Base-by-base conservation (phyloP, 306 rosid genomes). In the Malus sieversii region DNA sequence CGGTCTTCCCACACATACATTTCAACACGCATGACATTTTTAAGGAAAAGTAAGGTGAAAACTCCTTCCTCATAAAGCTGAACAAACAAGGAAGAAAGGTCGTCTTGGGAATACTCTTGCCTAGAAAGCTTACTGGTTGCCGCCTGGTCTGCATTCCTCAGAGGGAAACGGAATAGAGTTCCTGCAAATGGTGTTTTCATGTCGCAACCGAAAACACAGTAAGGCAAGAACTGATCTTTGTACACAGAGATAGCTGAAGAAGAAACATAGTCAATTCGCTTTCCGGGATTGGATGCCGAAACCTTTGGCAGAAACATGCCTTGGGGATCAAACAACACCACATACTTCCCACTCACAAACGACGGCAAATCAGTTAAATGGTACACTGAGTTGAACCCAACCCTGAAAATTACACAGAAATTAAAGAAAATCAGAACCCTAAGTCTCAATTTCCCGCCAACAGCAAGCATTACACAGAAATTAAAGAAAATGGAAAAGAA, bases 311-410 rank as follows among this genome's bases (percentile, higher is more conserved):
- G 97, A 84, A 87, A 94, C 81, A 83, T 82, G 35, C 97, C 89
- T 88, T 94, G 98, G 78, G 98, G 98, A 85, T 94, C 98, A 84
- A 94, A 94, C 66, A 94, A 76, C 68, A 94, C 97, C 79, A 92
- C 92, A 25, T 88, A 85, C 58, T 94, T 94, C 66, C 96, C 98
- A 79, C 98, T 94, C 80, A 94, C 98, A 83, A 94, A 94, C 14
- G 98, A 94, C 38, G 98, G 98, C 80, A 94, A 90, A 86, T 94
- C 98, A 33, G 98, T 94, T 82, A 94, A 84, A 84, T 94, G 98
- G 86, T 94, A 94, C 69, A 94, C 98, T 8, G 98, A 94, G 86
- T 94, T 94, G 95, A 94, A 94, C 79, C 98, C 98, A 71, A 94
- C 96, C 88, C 98, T 94, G 75, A 61, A 25, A 61, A 61, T 61